These are phyloP conservation scores for Fusarium metavorans DNA, from an alignment of 2,329 filamentous ascomycete genomes.

Conservation along the genomic window DNA sequence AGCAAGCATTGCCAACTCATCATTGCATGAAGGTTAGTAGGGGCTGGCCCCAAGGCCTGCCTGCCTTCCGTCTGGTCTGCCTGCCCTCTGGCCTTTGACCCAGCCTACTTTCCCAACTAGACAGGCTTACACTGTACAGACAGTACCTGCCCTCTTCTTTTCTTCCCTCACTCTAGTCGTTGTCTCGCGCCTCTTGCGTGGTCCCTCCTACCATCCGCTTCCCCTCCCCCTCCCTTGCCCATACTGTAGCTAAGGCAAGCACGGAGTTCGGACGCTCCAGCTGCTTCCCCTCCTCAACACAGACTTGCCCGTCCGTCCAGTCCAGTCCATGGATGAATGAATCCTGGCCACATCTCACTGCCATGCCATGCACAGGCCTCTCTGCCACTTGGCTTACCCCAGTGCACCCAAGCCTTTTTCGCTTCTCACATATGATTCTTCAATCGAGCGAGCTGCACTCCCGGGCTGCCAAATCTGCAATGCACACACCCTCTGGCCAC, in stretches of 20 bases:
- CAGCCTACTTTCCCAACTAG: not conserved
- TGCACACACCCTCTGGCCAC: slow-evolving; percentile 25
- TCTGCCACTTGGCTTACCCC: slow-evolving; percentile 10
- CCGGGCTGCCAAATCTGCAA: slow-evolving; percentile 7
- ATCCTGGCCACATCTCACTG: slow-evolving; percentile 7
- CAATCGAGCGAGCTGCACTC: slow-evolving; percentile 4
- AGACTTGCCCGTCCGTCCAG: not conserved
- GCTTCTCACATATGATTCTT: slow-evolving; percentile 20
- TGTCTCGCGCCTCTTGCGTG: slow-evolving; percentile 42
- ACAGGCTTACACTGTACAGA: not conserved
- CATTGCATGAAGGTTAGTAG: slow-evolving; percentile 73
- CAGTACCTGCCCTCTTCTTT: slow-evolving; percentile 22
- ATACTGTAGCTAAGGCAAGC: slow-evolving; percentile 23
- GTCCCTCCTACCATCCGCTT: slow-evolving; percentile 28
- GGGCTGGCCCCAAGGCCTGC: slow-evolving; percentile 44
- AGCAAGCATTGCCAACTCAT: slow-evolving; percentile 78
- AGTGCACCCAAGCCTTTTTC: not conserved
- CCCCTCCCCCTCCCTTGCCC: slow-evolving; percentile 21
- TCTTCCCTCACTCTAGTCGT: slow-evolving; percentile 37
- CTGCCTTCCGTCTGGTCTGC: slow-evolving; percentile 10
- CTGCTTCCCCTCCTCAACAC: slow-evolving; percentile 34
- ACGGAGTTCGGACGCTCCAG: slow-evolving; percentile 14
- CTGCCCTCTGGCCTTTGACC: slow-evolving; percentile 1
- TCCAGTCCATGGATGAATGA: not conserved
- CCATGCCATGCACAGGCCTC: slow-evolving; percentile 12